Evolutionary conservation across 176 grass and related monocot genomes (phyloP).

Genomic region (Musa itinerans): DNA sequence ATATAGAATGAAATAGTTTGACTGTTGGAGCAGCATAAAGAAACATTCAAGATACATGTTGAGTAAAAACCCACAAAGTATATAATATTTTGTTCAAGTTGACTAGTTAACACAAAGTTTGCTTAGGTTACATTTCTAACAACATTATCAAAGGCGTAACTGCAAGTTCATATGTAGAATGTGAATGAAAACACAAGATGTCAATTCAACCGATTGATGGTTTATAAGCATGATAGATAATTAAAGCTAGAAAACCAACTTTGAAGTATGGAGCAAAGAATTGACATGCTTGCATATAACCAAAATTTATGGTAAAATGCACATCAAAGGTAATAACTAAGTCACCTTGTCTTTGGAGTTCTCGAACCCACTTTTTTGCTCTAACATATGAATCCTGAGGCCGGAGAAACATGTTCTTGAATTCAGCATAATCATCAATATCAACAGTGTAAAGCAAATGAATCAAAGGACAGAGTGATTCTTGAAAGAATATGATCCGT

Average conservation of each 20-base stretch:
- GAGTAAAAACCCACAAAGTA: neutral
- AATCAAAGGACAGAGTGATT: too few species aligned
- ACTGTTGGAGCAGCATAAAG: neutral
- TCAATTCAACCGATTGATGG: too few species aligned
- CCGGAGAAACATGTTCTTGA: neutral
- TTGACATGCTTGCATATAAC: neutral
- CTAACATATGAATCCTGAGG: neutral
- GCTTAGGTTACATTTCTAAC: too few species aligned
- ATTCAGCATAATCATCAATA: too few species aligned
- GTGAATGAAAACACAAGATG: too few species aligned
- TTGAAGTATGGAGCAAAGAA: neutral
- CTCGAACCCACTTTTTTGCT: constrained; percentile 5
- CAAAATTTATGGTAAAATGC: neutral
- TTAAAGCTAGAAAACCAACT: neutral
- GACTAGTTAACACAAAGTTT: too few species aligned
- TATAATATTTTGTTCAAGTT: too few species aligned
- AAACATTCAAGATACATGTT: neutral
- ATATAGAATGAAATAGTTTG: neutral
- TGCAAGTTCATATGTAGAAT: too few species aligned
- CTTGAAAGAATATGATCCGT: neutral
- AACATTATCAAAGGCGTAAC: too few species aligned
- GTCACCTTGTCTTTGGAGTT: constrained; percentile 13
- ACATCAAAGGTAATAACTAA: neutral
- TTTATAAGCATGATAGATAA: too few species aligned
- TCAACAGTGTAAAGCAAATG: too few species aligned